Base-by-base conservation (phyloP, 1,284 basidiomycete genomes). In the Cryptococcus jaspeensis region DNA sequence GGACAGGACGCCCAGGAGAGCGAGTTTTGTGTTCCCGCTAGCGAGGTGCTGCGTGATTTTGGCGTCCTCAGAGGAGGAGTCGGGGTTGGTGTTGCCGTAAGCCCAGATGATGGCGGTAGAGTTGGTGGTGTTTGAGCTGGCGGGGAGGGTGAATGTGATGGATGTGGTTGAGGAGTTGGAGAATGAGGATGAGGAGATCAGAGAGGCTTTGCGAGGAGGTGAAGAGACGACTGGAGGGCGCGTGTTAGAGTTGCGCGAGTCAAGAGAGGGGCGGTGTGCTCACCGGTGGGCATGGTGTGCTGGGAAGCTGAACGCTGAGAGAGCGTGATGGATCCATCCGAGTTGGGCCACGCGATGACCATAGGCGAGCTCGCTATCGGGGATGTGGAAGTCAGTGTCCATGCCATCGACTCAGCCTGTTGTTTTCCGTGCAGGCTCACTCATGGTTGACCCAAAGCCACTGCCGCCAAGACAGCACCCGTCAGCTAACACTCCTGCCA, bases 321-420 rank as follows among this genome's bases (percentile, higher is more conserved):
- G 32, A 87, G 72, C 11, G 84, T 85, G 43, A 84, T 76, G 2
- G 78, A 73, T 8, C 81, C 81, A 59, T 84, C 81, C 12, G 72
- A 69, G 64, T 85, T 84, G 7, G 82, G 75, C 86, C 86, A 88
- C 73, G 84, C 81, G 45, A 88, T 83, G 50, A 87, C 82, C 83
- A 87, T 84, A 0, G 83, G 81, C 11, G 81, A 77, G 58, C 79
- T 60, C 8, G 78, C 70, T 74, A 15, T 39, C 38, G 8, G 9
- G 9, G 28, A 32, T 32, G 5, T 32, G 5, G 28, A 9, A 4
- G 16, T 42, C n/a, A 42, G 23, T 23, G 28, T n/a, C n/a, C 13
- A 5, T n/a, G 16, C 12, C 18, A n/a, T 32, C 13, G 35, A 25
- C 18, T 58, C 38, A 20, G 11, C 22, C 15, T n/a, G n/a, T n/a